phyloP scores from a whole-genome alignment of 768 basidiomycete species.

The Mycena rosella region DNA sequence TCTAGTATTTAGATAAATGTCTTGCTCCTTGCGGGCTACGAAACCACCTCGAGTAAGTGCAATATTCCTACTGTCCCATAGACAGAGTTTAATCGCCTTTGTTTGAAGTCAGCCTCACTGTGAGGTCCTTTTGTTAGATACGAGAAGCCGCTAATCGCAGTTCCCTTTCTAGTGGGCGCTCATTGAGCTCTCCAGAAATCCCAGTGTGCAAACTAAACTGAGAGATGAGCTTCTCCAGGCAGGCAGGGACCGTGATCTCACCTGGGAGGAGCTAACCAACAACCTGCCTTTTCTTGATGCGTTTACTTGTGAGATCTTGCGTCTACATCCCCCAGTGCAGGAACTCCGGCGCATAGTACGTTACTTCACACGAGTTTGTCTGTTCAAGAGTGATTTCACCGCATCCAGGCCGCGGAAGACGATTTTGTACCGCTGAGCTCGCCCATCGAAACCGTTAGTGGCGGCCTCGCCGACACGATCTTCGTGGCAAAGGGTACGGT shows the following conservation, averaged over 20 bases:
- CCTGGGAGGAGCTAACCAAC: conserved; percentile 22
- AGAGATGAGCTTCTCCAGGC: conserved; percentile 45
- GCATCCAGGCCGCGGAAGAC: conserved; percentile 52
- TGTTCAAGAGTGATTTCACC: too few relatives aligned
- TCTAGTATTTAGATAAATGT: conserved; percentile 7
- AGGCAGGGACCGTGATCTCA: conserved; percentile 9
- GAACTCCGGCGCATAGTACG: conserved; percentile 50
- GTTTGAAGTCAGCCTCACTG: conserved; percentile 30
- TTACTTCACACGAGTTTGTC: too few relatives aligned
- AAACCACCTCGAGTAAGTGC: conserved; percentile 23
- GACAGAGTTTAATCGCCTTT: background rate
- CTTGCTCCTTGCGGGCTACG: conserved; percentile 20
- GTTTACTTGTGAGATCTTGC: conserved; percentile 53
- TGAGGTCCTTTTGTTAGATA: background rate
- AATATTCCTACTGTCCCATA: too few relatives aligned
- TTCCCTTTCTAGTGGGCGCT: conserved; percentile 47
- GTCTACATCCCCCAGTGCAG: conserved; percentile 50
- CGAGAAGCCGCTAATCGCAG: background rate
- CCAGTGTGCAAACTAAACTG: conserved; percentile 45
- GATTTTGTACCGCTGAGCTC: conserved; percentile 53
- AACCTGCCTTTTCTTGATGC: conserved; percentile 55
- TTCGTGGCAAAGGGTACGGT: conserved; percentile 54
- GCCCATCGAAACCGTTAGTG: conserved; percentile 44
- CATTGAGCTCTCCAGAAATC: conserved; percentile 51
- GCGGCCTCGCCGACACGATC: conserved; percentile 44